Evolutionary conservation across 1,284 basidiomycete species (phyloP).

Genomic region (Irpex lacteus): DNA sequence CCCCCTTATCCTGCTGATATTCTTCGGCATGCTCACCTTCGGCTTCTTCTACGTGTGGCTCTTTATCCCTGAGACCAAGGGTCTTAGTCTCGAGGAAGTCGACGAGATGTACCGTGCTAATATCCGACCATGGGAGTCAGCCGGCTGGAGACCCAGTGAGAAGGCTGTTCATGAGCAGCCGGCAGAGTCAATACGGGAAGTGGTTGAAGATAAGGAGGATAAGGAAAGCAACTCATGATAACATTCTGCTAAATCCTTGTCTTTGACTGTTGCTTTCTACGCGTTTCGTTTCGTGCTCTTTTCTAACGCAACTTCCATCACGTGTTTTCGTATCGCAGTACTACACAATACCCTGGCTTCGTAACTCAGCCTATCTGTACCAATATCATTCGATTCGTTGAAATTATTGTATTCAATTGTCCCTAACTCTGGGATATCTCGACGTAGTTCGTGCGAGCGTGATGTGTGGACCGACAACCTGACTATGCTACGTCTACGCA

Average conservation of each 20-base stretch:
- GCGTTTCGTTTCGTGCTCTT: too few species aligned
- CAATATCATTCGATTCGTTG: neutral
- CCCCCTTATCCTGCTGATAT: constrained; percentile 72
- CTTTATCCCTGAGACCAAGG: constrained; percentile 76
- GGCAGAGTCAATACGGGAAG: constrained; percentile 19
- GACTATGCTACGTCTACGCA: constrained; percentile 1
- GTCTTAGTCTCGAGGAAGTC: constrained; percentile 74
- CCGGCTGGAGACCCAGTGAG: constrained; percentile 51
- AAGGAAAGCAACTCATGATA: neutral
- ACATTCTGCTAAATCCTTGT: too few species aligned
- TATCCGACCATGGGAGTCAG: constrained; percentile 64
- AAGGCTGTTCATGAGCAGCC: constrained; percentile 26
- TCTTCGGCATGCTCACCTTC: constrained; percentile 73
- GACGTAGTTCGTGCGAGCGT: too few species aligned
- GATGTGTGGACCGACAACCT: too few species aligned
- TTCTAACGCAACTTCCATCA: too few species aligned
- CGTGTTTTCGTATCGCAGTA: too few species aligned
- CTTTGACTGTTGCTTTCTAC: too few species aligned
- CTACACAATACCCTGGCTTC: constrained; percentile 3
- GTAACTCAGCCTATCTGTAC: neutral
- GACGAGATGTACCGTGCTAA: constrained; percentile 71
- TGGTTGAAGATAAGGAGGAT: constrained; percentile 23
- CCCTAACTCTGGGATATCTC: neutral
- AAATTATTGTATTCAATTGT: neutral
- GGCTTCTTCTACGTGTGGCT: constrained; percentile 68